Evolutionary conservation across 2,329 filamentous ascomycete species (phyloP), one percentile per base, ranked within the genome.

Genomic region (Penicillium hordei): DNA sequence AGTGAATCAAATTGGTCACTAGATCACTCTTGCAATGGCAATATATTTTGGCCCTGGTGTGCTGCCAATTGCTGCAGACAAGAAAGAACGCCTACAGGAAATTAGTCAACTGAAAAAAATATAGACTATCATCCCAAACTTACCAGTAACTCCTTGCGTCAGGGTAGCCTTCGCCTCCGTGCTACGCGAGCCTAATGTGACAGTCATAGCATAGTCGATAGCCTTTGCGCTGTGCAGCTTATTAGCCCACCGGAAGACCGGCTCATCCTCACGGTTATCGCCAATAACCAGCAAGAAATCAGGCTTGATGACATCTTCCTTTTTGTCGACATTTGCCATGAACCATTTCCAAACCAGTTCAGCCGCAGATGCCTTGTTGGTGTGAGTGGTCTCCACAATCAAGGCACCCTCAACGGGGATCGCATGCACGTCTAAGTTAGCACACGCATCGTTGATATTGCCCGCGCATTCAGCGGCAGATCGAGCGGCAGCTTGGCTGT

Each of bases 171-270:
- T 87, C 8, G 93, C 93, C 73, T 96, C 89, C 0, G 93, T 97
- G 75, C 93, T 97, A 61, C 92, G 85, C 69, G 84, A 90, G 50
- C 93, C 92, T 36, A 97, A 79, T 63, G 90, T 95, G 23, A 96
- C 92, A 2, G 93, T 96, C 60, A 89, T 86, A 4, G 94, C 90
- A 55, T 91, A 82, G 49, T 86, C 77, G 43, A 92, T 82, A 2
- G 78, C 76, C 19, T 83, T 82, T 9, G 82, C 77, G 3, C 83
- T 81, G 23, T 82, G 81, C 12, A 96, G 78, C 48, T 85, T 82
- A 76, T 97, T 96, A 19, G 93, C 94, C 93, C 94, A 97, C 61
- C 88, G 88, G 78, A 96, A 97, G 21, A 96, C 89, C 66, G 91
- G 89, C 71, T 97, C 93, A 64, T 97, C 94, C 66, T 97, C 93